phyloP scores from a whole-genome alignment of 768 basidiomycete genomes.

The Tricholoma hemisulphureum region DNA sequence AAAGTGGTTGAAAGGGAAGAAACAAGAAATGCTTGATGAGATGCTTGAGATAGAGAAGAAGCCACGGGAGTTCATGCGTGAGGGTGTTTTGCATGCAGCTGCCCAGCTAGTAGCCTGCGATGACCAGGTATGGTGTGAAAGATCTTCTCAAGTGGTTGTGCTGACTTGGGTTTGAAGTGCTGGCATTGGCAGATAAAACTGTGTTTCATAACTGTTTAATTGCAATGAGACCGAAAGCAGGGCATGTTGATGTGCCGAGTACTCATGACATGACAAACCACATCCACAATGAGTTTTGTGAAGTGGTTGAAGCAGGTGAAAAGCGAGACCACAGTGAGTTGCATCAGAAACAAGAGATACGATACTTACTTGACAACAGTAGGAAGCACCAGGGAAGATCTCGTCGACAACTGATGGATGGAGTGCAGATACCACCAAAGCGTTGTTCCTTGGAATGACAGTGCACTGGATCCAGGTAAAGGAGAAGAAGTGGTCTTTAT shows the following conservation, averaged over 20 bases:
- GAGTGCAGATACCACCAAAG: constrained; percentile 15
- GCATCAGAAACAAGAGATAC: background rate
- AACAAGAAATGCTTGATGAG: constrained; percentile 4
- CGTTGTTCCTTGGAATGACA: constrained; percentile 11
- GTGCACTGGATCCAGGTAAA: constrained; percentile 7
- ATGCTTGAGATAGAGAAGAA: background rate
- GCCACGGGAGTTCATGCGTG: constrained; percentile 10
- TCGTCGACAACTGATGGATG: constrained; percentile 8
- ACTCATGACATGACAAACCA: constrained; percentile 11
- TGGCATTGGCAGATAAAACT: background rate
- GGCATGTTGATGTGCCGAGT: background rate
- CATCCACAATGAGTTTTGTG: constrained; percentile 12
- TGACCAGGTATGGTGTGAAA: constrained; percentile 11
- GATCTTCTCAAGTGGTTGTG: background rate
- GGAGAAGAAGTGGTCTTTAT: background rate
- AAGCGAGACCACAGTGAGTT: background rate
- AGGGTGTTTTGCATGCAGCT: constrained; percentile 8
- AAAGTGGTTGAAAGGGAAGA: background rate
- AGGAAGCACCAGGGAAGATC: background rate
- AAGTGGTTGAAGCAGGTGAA: background rate
- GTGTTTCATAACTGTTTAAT: constrained; percentile 3
- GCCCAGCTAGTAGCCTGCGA: constrained; percentile 13
- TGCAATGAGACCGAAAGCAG: background rate
- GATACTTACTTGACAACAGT: background rate
- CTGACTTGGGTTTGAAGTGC: background rate